Evolutionary conservation across 2,329 filamentous ascomycete species (phyloP), one percentile per base, ranked within the genome.

Genomic region (Claviceps quebecensis): DNA sequence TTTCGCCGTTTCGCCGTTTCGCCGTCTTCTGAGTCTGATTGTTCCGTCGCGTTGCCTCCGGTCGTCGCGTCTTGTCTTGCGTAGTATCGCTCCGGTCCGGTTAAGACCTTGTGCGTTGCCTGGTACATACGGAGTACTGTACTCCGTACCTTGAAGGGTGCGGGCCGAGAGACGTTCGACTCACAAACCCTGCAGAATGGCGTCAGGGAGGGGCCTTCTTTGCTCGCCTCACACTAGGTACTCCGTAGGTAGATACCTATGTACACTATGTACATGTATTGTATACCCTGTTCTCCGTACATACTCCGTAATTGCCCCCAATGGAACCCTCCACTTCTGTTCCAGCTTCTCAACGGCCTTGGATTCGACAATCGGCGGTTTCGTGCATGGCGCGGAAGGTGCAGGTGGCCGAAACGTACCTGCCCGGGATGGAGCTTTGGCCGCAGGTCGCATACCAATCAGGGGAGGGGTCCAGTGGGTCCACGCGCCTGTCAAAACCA

Each of bases 101-200:
- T 9, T 17, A 17, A 17, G 26, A 26, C 34, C 29, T 22, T 47
- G 17, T 29, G 43, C 29, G 29, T 34, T 46, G 19, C 34, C 48
- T 49, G 29, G 29, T 19, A 19, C 19, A 26, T 26, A 26, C 23
- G 5, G 23, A 26, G 23, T 11, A 34, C 29, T 34, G 29, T 34
- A 8, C 26, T 26, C 26, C 26, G 13, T 43, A 26, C n/a, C 23
- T 23, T 41, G 39, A 29, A 14, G 17, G 17, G 38, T 46, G 39
- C 47, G 43, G 51, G 47, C 47, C 51, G 48, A 53, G 34, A 17
- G 34, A 26, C 37, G 26, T 44, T 48, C 49, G 52, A 53, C 52
- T 53, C 52, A 53, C 52, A 48, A 53, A 46, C 52, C 52, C 34
- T 53, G 52, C 52, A 19, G 23, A 36, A 49, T 14, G 36, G 49